These are phyloP conservation scores for Hypomyces perniciosus DNA, from an alignment of 2,329 filamentous ascomycete genomes.

Conservation along the genomic window DNA sequence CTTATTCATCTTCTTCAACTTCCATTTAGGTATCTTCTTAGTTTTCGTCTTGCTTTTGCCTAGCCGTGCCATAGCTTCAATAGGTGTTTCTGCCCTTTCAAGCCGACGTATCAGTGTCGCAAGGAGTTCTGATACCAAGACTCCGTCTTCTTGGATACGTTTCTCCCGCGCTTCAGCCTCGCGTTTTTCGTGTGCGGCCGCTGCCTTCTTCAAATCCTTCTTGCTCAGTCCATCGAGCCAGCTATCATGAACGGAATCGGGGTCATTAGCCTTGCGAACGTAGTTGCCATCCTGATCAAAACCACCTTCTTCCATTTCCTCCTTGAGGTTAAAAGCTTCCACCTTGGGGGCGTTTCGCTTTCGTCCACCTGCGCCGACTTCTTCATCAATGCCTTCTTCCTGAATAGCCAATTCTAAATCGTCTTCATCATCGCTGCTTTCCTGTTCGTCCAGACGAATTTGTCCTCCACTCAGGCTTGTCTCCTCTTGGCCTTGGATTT, in stretches of 20 bases:
- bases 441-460: conserved; percentile 54
- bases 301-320: conserved; percentile 84
- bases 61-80: conserved; percentile 81
- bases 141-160: conserved; percentile 66
- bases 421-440: conserved; percentile 57
- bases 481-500: conserved; percentile 75
- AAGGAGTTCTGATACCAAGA: conserved; percentile 69
- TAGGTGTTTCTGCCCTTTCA: conserved; percentile 73
- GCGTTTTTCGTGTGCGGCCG: conserved; percentile 78
- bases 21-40: conserved; percentile 57
- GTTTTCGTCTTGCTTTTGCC: conserved; percentile 62
- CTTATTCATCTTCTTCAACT: conserved; percentile 61
- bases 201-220: conserved; percentile 85
- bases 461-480: conserved; percentile 68
- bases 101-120: conserved; percentile 65
- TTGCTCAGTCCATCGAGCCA: conserved; percentile 93
- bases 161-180: conserved; percentile 69
- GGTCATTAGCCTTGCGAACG: conserved; percentile 80
- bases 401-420: conserved; percentile 65
- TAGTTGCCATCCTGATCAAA: conserved; percentile 92
- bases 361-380: conserved; percentile 82
- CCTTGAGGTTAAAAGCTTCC: conserved; percentile 90
- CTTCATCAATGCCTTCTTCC: conserved; percentile 75
- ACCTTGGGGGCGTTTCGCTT: conserved; percentile 91
- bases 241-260: conserved; percentile 81